A percentile compares a stretch with the other conserved stretches of the same genome.
Evolutionary conservation across 257 asterid species (phyloP).

Genomic region (Petunia axillaris): DNA sequence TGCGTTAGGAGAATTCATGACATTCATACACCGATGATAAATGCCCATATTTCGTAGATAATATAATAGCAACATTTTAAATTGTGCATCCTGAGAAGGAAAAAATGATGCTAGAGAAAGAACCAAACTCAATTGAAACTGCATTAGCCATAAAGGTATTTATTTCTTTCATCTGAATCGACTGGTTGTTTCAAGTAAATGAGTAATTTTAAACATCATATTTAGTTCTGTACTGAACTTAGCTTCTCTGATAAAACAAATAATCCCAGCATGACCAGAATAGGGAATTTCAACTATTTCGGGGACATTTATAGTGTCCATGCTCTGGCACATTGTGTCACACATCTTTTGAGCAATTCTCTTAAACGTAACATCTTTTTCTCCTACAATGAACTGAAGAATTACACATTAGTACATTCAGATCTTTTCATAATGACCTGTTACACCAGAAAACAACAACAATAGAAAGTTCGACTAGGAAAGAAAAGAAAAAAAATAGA

Average conservation of each 20-base stretch:
- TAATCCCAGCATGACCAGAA: slow-evolving; percentile 84
- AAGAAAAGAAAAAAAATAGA: neutral
- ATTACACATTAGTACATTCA: slow-evolving; percentile 66
- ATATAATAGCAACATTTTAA: neutral
- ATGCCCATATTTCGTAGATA: no score
- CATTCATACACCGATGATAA: no score
- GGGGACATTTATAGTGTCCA: slow-evolving; percentile 25
- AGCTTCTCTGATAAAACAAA: slow-evolving; percentile 40
- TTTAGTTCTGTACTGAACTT: neutral
- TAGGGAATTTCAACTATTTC: slow-evolving; percentile 61
- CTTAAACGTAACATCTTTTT: slow-evolving; percentile 76
- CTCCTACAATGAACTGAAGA: slow-evolving; percentile 77
- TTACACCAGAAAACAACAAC: neutral
- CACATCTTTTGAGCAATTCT: slow-evolving; percentile 63
- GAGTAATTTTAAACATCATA: neutral
- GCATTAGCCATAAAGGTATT: neutral
- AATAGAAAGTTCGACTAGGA: neutral
- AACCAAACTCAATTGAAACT: neutral
- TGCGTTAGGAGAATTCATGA: no score
- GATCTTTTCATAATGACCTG: slow-evolving; percentile 88
- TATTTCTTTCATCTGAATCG: neutral
- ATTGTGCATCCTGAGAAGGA: neutral
- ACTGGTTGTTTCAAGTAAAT: neutral
- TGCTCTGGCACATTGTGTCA: slow-evolving; percentile 38
- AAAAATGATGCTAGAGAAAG: neutral